These are phyloP conservation scores for Waltergamsia citrina DNA, from an alignment of 2,329 filamentous ascomycete species.

Conservation along the genomic window DNA sequence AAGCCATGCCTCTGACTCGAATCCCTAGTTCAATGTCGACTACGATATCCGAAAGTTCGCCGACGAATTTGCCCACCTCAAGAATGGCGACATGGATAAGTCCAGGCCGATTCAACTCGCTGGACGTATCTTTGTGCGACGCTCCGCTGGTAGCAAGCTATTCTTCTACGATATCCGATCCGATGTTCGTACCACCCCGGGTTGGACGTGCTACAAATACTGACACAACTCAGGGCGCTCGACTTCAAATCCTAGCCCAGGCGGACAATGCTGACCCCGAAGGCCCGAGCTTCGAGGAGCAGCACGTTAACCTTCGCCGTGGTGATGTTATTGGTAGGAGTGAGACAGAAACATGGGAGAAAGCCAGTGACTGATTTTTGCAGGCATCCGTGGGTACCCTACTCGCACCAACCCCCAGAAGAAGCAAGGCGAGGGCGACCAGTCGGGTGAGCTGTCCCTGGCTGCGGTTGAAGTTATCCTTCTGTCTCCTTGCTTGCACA, in stretches of 20 bases:
- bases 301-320: conserved; percentile 81
- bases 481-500: conserved; percentile 80
- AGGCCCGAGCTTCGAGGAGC: conserved; percentile 63
- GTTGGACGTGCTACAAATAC: no score
- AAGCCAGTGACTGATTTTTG: no score
- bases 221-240: conserved; percentile 29
- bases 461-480: conserved; percentile 82
- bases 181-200: conserved; percentile 16
- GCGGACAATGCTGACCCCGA: conserved; percentile 64
- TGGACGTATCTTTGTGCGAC: conserved; percentile 83
- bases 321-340: conserved; percentile 82
- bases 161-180: conserved; percentile 69
- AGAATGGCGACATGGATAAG: conserved; percentile 77
- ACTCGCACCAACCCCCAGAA: conserved; percentile 77
- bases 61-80: conserved; percentile 67
- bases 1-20: conserved; percentile 1
- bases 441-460: conserved; percentile 76
- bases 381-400: conserved; percentile 17
- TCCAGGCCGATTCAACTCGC: conserved; percentile 69
- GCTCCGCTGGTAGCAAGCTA: conserved; percentile 72
- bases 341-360: no score
- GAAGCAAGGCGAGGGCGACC: conserved; percentile 63
- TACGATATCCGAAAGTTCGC: conserved; percentile 76
- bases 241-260: conserved; percentile 89
- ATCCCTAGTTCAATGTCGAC: conserved; percentile 62